Conservation (phyloP, 2,329 filamentous ascomycete genomes). For the Polytolypa hystricis region DNA sequence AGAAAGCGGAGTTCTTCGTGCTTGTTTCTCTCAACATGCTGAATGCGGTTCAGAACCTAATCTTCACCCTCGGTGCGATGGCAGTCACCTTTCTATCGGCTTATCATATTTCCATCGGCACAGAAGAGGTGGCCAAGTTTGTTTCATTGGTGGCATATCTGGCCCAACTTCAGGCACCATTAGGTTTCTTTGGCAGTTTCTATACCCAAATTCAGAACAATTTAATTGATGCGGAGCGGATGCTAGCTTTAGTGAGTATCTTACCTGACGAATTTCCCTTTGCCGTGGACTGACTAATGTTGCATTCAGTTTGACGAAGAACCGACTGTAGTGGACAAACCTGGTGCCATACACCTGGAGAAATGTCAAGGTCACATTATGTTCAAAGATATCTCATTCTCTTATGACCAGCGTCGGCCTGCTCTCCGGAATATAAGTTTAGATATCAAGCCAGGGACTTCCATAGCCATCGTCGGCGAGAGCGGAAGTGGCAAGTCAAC, state of each 20-base stretch:
- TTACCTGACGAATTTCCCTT: too few species aligned
- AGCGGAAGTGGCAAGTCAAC: conserved; percentile 97
- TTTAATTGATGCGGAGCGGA: conserved; percentile 92
- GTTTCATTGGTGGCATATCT: conserved; percentile 66
- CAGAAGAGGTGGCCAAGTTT: conserved; percentile 58
- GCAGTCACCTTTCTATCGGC: conserved; percentile 62
- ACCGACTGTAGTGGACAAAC: conserved; percentile 75
- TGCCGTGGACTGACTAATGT: too few species aligned
- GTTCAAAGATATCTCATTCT: conserved; percentile 82
- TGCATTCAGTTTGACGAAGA: conserved; percentile 92
- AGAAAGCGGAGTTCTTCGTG: conserved; percentile 64
- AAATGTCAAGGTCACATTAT: conserved; percentile 69
- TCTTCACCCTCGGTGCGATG: conserved; percentile 68
- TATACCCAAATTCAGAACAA: conserved; percentile 93
- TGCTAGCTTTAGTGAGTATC: conserved; percentile 63
- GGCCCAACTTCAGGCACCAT: conserved; percentile 64
- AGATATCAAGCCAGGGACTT: conserved; percentile 76
- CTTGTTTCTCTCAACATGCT: conserved; percentile 66
- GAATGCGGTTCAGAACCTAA: conserved; percentile 68
- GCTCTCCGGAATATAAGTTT: conserved; percentile 78
- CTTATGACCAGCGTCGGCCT: conserved; percentile 77
- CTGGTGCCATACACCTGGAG: conserved; percentile 50
- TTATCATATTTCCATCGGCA: conserved; percentile 61
- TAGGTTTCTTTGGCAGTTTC: conserved; percentile 88
- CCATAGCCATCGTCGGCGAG: conserved; percentile 90